phyloP scores from a whole-genome alignment of 106 monocot species.

The Iris macrosiphon region DNA sequence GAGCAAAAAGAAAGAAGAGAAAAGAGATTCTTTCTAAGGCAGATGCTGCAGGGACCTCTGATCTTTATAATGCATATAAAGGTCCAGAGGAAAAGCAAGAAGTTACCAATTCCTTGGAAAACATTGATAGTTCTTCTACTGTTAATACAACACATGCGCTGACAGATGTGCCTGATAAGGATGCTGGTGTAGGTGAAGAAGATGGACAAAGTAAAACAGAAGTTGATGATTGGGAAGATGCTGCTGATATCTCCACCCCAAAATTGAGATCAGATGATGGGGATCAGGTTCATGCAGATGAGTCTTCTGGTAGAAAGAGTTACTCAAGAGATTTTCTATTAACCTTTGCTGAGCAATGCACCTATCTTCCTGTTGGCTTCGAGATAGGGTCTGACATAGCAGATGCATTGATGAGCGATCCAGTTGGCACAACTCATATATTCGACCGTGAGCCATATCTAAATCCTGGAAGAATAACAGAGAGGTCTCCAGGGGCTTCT shows the following conservation, averaged over 20 bases:
- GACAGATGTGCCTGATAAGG: conserved; percentile 10
- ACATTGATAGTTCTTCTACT: conserved; percentile 12
- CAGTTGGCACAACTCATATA: conserved; percentile 12
- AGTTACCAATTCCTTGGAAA: conserved; percentile 12
- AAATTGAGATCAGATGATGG: conserved; percentile 23
- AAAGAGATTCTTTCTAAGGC: conserved; percentile 69
- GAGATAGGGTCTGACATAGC: conserved; percentile 36
- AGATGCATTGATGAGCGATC: conserved; percentile 24
- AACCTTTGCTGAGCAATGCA: conserved; percentile 26
- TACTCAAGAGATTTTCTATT: conserved; percentile 49
- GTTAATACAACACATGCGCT: conserved; percentile 10
- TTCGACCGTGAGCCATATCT: conserved; percentile 27
- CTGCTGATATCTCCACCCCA: conserved; percentile 41
- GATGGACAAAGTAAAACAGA: conserved; percentile 43
- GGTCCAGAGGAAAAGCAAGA: conserved; percentile 48
- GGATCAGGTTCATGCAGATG: neutral
- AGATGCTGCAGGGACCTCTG: conserved; percentile 56
- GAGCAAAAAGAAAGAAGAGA: conserved; percentile 42
- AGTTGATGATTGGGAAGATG: conserved; percentile 73
- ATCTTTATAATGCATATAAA: conserved; percentile 77
- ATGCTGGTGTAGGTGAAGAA: conserved; percentile 8
- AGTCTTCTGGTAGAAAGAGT: conserved; percentile 15
- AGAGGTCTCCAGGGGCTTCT: conserved; percentile 29
- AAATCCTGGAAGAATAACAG: conserved; percentile 51
- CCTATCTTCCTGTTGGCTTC: conserved; percentile 41